phyloP scores from a whole-genome alignment of 306 rosid species.

The Trifolium fragiferum region DNA sequence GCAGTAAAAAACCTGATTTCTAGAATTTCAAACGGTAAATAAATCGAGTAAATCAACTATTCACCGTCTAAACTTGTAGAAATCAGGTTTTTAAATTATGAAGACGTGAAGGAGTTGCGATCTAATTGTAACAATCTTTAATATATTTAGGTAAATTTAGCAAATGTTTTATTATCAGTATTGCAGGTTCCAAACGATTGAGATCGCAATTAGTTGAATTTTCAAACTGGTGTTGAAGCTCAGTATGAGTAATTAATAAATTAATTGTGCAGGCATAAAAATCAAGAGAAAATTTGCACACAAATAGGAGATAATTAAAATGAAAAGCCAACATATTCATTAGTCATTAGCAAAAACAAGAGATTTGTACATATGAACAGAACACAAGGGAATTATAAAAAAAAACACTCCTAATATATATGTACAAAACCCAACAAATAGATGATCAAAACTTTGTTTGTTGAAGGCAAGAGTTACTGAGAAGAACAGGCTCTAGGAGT shows the following conservation, averaged over 20 bases:
- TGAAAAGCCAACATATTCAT: background rate
- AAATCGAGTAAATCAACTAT: too few species aligned
- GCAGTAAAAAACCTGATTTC: too few species aligned
- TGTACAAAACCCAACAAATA: conserved; percentile 18
- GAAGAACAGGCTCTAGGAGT: background rate
- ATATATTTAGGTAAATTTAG: background rate
- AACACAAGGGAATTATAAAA: conserved; percentile 2
- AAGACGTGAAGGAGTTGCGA: background rate
- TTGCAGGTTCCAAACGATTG: too few species aligned
- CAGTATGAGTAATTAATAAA: background rate
- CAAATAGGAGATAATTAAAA: background rate
- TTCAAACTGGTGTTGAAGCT: background rate
- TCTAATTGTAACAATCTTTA: background rate
- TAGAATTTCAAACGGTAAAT: too few species aligned
- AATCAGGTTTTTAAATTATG: background rate
- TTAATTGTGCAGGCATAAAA: background rate
- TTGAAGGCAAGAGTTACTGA: background rate
- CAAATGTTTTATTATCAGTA: background rate
- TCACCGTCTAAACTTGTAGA: background rate
- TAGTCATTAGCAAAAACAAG: background rate
- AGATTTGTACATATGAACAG: conserved; percentile 33
- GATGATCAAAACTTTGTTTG: conserved; percentile 16
- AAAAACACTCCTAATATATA: conserved; percentile 24
- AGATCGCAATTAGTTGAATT: background rate
- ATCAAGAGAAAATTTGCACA: background rate